These are phyloP conservation scores for Phoenix roebelenii DNA, from an alignment of 176 grass and related monocot genomes.

Conservation along the genomic window DNA sequence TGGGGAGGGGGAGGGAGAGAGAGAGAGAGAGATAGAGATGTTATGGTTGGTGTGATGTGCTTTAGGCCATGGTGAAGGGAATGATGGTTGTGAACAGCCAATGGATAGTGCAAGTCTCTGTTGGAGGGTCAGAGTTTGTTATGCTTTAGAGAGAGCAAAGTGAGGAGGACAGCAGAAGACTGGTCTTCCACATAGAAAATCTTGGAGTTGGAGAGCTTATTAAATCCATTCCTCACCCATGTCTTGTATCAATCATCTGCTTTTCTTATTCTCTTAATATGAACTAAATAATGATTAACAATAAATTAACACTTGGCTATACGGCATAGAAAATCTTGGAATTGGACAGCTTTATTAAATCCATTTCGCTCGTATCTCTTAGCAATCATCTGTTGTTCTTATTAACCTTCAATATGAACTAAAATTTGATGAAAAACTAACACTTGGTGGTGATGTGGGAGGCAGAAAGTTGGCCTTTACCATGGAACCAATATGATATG, in stretches of 20 bases:
- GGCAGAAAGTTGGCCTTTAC: no score
- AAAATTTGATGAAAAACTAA: not conserved
- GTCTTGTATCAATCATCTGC: not conserved
- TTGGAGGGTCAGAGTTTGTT: conserved; percentile 41
- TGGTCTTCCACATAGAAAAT: not conserved
- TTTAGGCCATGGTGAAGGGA: not conserved
- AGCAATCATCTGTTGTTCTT: no score
- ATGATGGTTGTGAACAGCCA: conserved; percentile 21
- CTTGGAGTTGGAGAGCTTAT: not conserved
- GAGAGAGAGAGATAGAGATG: not conserved
- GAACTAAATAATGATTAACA: not conserved
- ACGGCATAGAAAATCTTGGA: no score
- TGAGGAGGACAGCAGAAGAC: not conserved
- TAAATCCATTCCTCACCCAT: not conserved
- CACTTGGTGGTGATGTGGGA: no score
- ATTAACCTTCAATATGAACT: no score
- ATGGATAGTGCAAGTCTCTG: conserved; percentile 34
- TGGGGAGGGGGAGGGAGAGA: not conserved
- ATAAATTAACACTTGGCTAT: not conserved
- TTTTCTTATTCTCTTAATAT: not conserved
- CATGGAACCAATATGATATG: no score
- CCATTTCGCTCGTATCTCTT: no score
- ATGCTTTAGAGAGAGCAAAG: conserved; percentile 42
- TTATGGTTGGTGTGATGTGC: not conserved
- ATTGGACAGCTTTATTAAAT: no score